Conservation (phyloP, 192 early-diverging fungal species). For the Coemansia sp. region DNA sequence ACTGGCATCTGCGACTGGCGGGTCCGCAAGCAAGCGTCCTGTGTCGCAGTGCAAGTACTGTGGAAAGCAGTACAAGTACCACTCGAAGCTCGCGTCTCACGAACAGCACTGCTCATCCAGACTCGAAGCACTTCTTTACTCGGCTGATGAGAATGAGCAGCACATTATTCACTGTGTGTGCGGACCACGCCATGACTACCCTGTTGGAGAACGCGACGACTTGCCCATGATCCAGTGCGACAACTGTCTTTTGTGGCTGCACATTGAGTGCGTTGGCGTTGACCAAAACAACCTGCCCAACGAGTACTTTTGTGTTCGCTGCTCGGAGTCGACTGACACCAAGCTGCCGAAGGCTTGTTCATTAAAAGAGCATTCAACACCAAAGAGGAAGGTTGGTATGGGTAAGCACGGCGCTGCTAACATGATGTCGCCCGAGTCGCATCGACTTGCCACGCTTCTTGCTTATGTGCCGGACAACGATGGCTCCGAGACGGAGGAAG, state of each 20-base stretch:
- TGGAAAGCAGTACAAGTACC: slow-evolving; percentile 64
- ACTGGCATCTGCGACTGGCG: slow-evolving; percentile 4
- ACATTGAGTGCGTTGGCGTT: slow-evolving; percentile 67
- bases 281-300: slow-evolving; percentile 59
- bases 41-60: slow-evolving; percentile 62
- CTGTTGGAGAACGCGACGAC: slow-evolving; percentile 45
- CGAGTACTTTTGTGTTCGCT: slow-evolving; percentile 66
- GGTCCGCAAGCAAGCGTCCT: slow-evolving; percentile 18
- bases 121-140: slow-evolving; percentile 55
- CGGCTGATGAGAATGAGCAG: slow-evolving; percentile 52
- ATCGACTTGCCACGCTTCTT: slow-evolving; percentile 44
- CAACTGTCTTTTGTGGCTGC: slow-evolving; percentile 69
- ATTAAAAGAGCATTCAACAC: slow-evolving; percentile 7
- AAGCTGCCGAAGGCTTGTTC: neutral
- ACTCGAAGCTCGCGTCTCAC: slow-evolving; percentile 61
- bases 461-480: slow-evolving; percentile 34
- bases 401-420: slow-evolving; percentile 3
- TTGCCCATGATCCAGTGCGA: slow-evolving; percentile 75
- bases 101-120: slow-evolving; percentile 58
- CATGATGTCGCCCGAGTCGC: slow-evolving; percentile 48
- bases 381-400: slow-evolving; percentile 18
- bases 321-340: slow-evolving; percentile 15
- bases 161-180: slow-evolving; percentile 56
- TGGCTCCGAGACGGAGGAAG: slow-evolving; percentile 49
- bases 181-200: slow-evolving; percentile 48